Evolutionary conservation across 2,329 filamentous ascomycete genomes (phyloP).

Genomic region (Beauveria rudraprayagi): DNA sequence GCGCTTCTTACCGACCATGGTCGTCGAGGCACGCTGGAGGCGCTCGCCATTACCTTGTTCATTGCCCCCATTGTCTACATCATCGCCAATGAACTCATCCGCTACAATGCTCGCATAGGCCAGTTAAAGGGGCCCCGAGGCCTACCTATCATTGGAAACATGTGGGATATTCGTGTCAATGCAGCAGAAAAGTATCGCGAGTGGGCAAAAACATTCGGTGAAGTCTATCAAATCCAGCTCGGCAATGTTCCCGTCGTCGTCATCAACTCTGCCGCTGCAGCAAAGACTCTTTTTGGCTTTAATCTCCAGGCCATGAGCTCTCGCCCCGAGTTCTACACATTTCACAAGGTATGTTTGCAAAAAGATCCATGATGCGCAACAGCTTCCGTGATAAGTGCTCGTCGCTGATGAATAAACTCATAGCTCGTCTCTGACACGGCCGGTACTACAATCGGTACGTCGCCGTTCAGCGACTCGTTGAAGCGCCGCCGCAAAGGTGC

Average conservation of each 20-base stretch:
- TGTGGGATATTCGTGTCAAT: constrained; percentile 45
- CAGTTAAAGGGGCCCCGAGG: constrained; percentile 41
- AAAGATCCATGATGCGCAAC: not conserved
- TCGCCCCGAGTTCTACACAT: constrained; percentile 50
- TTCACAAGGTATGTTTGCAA: constrained; percentile 39
- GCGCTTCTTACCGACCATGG: not conserved
- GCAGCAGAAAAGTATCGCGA: constrained; percentile 48
- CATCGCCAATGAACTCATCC: constrained; percentile 40
- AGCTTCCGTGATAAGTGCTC: not conserved
- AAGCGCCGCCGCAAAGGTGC: constrained; percentile 58
- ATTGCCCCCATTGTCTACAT: constrained; percentile 35
- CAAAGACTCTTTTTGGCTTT: constrained; percentile 41
- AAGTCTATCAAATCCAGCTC: constrained; percentile 49
- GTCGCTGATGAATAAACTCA: not conserved
- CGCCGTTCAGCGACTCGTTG: constrained; percentile 56
- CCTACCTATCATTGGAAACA: constrained; percentile 46
- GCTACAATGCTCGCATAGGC: constrained; percentile 34
- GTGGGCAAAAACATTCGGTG: constrained; percentile 41
- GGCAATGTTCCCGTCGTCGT: constrained; percentile 50
- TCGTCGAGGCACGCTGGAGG: constrained; percentile 12
- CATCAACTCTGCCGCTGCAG: constrained; percentile 45
- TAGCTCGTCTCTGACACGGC: constrained; percentile 56
- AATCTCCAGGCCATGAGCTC: constrained; percentile 47
- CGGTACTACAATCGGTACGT: constrained; percentile 61
- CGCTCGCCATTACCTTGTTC: constrained; percentile 17